Conservation (phyloP, 2,329 filamentous ascomycete genomes). For the Ascochyta viciae-villosae region DNA sequence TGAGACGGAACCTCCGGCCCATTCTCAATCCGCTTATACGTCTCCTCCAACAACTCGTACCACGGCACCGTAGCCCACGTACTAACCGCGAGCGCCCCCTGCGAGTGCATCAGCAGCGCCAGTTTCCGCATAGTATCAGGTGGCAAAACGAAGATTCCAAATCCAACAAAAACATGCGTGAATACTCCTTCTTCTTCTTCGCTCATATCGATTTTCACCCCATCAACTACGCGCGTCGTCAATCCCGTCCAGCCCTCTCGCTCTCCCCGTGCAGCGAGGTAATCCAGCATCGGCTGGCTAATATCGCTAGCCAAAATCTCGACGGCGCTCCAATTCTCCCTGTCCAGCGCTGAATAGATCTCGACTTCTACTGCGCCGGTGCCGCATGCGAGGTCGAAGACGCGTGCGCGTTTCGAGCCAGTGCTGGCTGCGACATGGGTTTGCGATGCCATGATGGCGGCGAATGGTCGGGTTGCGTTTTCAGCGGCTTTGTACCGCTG, state of each 20-base stretch:
- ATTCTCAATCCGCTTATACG: slow-evolving; percentile 12
- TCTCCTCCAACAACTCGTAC: slow-evolving; percentile 15
- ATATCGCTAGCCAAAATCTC: slow-evolving; percentile 34
- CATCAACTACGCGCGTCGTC: slow-evolving; percentile 26
- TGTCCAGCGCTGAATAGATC: slow-evolving; percentile 24
- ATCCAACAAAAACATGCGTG: slow-evolving; percentile 34
- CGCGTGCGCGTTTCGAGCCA: slow-evolving; percentile 4
- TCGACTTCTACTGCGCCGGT: slow-evolving; percentile 32
- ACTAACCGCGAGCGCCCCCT: slow-evolving; percentile 31
- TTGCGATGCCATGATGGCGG: slow-evolving; percentile 18
- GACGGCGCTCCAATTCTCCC: slow-evolving; percentile 21
- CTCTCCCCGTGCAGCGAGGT: slow-evolving; percentile 20
- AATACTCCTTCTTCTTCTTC: slow-evolving; percentile 1
- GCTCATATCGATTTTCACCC: not conserved
- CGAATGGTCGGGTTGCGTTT: slow-evolving; percentile 28
- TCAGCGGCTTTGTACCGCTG: slow-evolving; percentile 29
- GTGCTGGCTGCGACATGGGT: slow-evolving; percentile 1
- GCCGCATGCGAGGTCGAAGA: slow-evolving; percentile 36
- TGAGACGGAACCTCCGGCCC: slow-evolving; percentile 13
- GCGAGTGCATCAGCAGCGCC: slow-evolving; percentile 13
- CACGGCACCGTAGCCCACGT: slow-evolving; percentile 31
- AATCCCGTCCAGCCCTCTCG: slow-evolving; percentile 29
- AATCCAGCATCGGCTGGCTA: slow-evolving; percentile 30
- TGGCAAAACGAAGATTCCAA: slow-evolving; percentile 31
- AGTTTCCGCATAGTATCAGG: slow-evolving; percentile 8